A percentile compares a stretch with the other conserved stretches of the same genome.
phyloP scores from a whole-genome alignment of 441 rosid genomes.

The Theobroma grandiflorum region DNA sequence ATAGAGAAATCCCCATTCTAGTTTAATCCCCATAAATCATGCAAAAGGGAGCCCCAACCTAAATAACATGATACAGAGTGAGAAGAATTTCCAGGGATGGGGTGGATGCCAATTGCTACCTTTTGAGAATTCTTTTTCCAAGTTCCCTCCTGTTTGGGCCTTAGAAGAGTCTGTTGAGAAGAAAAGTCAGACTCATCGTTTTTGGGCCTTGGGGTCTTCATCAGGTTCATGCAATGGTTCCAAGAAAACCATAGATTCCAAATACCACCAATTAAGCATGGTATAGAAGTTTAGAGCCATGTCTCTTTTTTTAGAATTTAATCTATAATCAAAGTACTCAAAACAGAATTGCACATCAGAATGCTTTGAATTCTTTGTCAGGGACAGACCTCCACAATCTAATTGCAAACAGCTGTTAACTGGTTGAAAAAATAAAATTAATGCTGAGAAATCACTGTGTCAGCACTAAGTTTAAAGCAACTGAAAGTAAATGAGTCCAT shows the following conservation, averaged over 20 bases:
- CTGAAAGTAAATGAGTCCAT: not conserved
- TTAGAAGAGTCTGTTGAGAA: too few species aligned
- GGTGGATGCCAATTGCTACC: too few species aligned
- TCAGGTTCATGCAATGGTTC: not conserved
- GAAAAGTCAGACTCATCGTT: too few species aligned
- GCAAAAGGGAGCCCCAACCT: not conserved
- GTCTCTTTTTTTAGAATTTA: not conserved
- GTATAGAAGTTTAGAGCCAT: not conserved
- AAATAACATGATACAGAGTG: not conserved
- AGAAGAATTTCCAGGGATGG: not conserved
- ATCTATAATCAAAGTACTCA: not conserved
- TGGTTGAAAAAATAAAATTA: not conserved
- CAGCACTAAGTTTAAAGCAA: slow-evolving; percentile 15
- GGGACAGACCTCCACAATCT: slow-evolving; percentile 4
- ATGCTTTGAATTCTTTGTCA: not conserved
- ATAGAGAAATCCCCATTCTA: not conserved
- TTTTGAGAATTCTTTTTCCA: too few species aligned
- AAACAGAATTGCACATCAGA: not conserved
- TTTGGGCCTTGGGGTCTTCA: too few species aligned
- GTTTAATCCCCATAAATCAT: not conserved
- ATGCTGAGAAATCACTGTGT: not conserved
- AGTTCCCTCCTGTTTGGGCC: too few species aligned
- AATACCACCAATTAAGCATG: not conserved
- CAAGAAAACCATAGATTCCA: slow-evolving; percentile 6
- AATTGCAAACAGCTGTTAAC: not conserved